These are phyloP conservation scores for Tulasnella sp. DNA, from an alignment of 768 basidiomycete genomes.

Conservation along the genomic window DNA sequence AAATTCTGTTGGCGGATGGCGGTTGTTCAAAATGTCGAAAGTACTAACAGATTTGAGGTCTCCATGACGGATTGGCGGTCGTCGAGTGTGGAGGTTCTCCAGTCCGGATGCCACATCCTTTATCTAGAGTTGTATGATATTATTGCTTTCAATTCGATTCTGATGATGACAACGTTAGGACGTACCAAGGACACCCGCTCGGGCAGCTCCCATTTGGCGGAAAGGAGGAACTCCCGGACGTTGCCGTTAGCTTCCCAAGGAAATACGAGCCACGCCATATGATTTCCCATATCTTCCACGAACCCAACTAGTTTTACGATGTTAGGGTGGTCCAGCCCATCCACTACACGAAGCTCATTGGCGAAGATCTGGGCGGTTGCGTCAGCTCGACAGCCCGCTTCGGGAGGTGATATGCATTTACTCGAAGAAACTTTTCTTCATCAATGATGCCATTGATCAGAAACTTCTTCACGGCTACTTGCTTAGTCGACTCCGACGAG, in stretches of 20 bases:
- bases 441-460: too few relatives aligned
- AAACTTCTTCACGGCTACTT: too few relatives aligned
- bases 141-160: not conserved
- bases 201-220: not conserved
- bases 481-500: too few relatives aligned
- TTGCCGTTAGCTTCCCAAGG: slow-evolving; percentile 4
- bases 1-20: too few relatives aligned
- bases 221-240: not conserved
- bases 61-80: not conserved
- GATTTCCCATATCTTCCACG: too few relatives aligned
- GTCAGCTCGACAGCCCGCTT: too few relatives aligned
- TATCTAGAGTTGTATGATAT: not conserved
- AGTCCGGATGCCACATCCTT: not conserved
- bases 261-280: not conserved
- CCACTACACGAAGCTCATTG: not conserved
- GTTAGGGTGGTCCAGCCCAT: not conserved
- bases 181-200: not conserved
- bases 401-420: too few relatives aligned
- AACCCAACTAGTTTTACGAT: not conserved
- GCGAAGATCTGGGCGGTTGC: not conserved
- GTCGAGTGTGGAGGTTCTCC: not conserved
- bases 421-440: too few relatives aligned
- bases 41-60: not conserved
- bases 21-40: not conserved
- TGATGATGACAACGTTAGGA: not conserved